Evolutionary conservation across 192 early-diverging fungal genomes (phyloP).

Genomic region (Linnemannia zychae): DNA sequence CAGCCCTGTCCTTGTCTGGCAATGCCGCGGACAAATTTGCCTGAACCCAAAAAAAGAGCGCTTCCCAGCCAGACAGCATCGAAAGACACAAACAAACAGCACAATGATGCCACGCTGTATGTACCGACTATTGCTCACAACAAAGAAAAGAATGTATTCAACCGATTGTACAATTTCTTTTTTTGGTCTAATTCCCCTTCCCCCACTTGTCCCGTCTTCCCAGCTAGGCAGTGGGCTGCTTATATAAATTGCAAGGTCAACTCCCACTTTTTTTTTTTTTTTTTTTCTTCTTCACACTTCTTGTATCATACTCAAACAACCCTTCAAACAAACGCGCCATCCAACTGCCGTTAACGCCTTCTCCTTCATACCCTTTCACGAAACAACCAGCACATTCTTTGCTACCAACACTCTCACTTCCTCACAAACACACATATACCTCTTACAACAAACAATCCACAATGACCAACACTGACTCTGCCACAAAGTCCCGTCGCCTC

Average conservation of each 20-base stretch:
- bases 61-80: background rate
- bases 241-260: background rate
- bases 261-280: background rate
- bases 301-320: background rate
- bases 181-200: constrained; percentile 4
- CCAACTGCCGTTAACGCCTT: background rate
- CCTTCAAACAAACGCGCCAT: constrained; percentile 10
- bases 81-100: background rate
- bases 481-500: constrained; percentile 38
- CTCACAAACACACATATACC: constrained; percentile 8
- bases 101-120: constrained; percentile 25
- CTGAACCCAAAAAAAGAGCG: constrained; percentile 1
- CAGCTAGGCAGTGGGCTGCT: background rate
- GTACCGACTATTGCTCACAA: too few species aligned
- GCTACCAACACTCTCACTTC: background rate
- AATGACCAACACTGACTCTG: background rate
- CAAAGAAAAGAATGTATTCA: background rate
- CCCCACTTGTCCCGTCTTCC: background rate
- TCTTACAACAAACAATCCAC: constrained; percentile 18
- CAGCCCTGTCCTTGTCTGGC: constrained; percentile 5
- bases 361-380: background rate
- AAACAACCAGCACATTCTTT: background rate
- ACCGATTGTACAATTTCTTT: background rate
- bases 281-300: constrained; percentile 4
- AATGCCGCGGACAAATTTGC: constrained; percentile 3